Evolutionary conservation across 345 rosid species (phyloP), one percentile per base, ranked within the genome.

Genomic region (Populus tremula): DNA sequence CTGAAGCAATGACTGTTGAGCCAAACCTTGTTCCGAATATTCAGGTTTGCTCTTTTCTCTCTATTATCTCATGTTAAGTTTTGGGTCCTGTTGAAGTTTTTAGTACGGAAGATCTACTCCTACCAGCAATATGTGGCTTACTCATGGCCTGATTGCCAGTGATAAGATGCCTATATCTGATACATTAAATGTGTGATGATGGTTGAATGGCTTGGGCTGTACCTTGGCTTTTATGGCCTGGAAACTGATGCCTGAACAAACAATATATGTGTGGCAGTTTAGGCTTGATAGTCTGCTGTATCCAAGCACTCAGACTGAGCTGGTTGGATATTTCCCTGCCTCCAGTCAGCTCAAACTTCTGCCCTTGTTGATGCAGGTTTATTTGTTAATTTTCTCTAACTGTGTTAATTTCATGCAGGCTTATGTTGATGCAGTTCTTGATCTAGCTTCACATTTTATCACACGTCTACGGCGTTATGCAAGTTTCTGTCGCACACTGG

Each of bases 401-500:
- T 69, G 43, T 79, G 61, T 11, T 27, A 41, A 49, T 67, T 45
- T 74, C 35, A 43, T 82, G 79, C 96, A 96, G 99, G 98, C 98
- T 56, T 96, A 96, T 85, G 99, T 94, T 77, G 99, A 96, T 88
- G 97, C 97, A 53, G 89, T 94, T 89, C 93, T 96, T 81, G 99
- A 96, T 89, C 88, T 96, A 82, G 97, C 99, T 79, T 96, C 98
- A 78, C 98, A 96, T 86, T 94, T 96, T 84, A 94, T 96, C 81
- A 96, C 98, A 65, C 95, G 98, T 38, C 85, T 94, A 85, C 90
- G 98, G 50, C 97, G 99, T 56, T 96, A 96, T 90, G 97, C 98
- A 53, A 96, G 98, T 87, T 96, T 96, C 86, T 96, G 99, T 73
- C 98, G 98, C 76, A 94, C 99, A 77, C 91, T 94, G 85, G 98